These are phyloP conservation scores for Dorcoceras hygrometricum DNA, from an alignment of 257 asterid species.

Conservation along the genomic window DNA sequence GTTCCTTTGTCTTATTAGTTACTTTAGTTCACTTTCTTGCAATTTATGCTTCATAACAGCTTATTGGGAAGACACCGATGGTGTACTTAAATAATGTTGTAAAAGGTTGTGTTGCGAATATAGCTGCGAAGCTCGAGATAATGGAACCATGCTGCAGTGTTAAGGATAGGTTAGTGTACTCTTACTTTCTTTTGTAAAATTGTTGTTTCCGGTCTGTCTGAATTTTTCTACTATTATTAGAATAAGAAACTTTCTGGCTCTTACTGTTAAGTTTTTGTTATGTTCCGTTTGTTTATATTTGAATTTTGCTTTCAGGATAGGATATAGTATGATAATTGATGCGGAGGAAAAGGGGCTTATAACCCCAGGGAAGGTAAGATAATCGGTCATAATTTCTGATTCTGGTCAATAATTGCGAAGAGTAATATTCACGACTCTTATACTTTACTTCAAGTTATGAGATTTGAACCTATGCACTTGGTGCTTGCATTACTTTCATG, in stretches of 20 bases:
- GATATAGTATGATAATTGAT: constrained; percentile 81
- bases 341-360: constrained; percentile 91
- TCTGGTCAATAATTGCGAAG: constrained; percentile 2
- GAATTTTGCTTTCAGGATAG: constrained; percentile 71
- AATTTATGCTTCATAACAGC: constrained; percentile 44
- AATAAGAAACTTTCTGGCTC: background rate
- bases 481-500: constrained; percentile 1
- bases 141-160: constrained; percentile 99
- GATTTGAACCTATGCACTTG: constrained; percentile 4
- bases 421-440: constrained; percentile 9
- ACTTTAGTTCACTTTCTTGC: constrained; percentile 6
- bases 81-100: constrained; percentile 79
- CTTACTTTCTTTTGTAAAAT: constrained; percentile 11
- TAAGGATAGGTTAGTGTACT: constrained; percentile 74
- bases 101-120: constrained; percentile 83
- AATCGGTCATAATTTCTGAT: constrained; percentile 3
- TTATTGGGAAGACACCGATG: constrained; percentile 97
- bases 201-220: constrained; percentile 3
- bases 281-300: constrained; percentile 20
- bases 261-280: constrained; percentile 4
- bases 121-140: constrained; percentile 91
- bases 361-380: constrained; percentile 85
- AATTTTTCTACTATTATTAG: background rate
- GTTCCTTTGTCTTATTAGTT: background rate
- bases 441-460: constrained; percentile 2